These are phyloP conservation scores for Fulvia fulva DNA, from an alignment of 2,329 filamentous ascomycete genomes.

Conservation along the genomic window DNA sequence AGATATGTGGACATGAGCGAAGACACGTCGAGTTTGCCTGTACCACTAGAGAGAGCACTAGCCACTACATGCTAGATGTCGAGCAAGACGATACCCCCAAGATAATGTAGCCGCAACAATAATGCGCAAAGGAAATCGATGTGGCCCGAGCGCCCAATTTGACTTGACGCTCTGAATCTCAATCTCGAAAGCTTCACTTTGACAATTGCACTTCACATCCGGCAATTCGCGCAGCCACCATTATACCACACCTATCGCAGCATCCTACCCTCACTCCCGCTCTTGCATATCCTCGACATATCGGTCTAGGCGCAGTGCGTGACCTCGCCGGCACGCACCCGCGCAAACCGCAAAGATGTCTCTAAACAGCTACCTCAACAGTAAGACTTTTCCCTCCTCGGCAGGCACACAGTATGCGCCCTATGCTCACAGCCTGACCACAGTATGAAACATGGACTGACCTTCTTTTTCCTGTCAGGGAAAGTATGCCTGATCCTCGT, in stretches of 20 bases:
- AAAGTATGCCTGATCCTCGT: conserved; percentile 88
- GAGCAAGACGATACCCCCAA: conserved; percentile 3
- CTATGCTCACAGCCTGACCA: too few species aligned
- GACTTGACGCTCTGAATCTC: not conserved
- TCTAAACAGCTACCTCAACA: conserved; percentile 23
- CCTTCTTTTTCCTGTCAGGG: conserved; percentile 52
- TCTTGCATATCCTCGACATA: not conserved
- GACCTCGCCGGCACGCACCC: not conserved
- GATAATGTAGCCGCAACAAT: not conserved
- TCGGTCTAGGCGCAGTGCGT: not conserved
- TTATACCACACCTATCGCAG: not conserved
- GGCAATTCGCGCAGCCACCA: not conserved
- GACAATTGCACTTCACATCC: not conserved
- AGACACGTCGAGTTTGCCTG: conserved; percentile 3
- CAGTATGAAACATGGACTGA: conserved; percentile 5
- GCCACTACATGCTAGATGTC: conserved; percentile 5
- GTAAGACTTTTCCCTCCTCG: conserved; percentile 13
- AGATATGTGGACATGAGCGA: conserved; percentile 4
- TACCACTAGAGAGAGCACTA: conserved; percentile 5
- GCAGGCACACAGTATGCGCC: too few species aligned
- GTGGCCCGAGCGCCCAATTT: not conserved
- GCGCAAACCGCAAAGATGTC: conserved; percentile 14
- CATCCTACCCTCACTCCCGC: not conserved
- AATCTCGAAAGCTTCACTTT: not conserved
- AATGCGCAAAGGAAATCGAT: not conserved